Conservation (phyloP, 2,329 filamentous ascomycete species). For the Exophiala sideris region DNA sequence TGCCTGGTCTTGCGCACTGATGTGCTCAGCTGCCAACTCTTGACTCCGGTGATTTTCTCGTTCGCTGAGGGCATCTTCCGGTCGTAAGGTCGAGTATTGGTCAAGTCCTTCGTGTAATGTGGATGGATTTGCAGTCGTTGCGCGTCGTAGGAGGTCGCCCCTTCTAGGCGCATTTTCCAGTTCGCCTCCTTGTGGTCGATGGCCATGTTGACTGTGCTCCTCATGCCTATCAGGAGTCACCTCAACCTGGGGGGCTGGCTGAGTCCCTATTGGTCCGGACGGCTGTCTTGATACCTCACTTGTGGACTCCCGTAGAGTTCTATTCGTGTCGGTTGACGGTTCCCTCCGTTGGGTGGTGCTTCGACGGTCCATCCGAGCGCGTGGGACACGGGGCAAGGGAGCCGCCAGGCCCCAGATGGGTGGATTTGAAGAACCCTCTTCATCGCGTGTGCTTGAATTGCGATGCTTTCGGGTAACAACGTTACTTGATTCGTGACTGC, state of each 20-base stretch:
- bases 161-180: background rate
- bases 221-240: slow-evolving; percentile 7
- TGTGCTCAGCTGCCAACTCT: slow-evolving; percentile 6
- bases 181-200: background rate
- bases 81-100: background rate
- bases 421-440: background rate
- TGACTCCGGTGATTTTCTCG: background rate
- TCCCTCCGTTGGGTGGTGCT: background rate
- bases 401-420: slow-evolving; percentile 16
- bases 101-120: slow-evolving; percentile 5
- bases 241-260: slow-evolving; percentile 5
- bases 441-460: slow-evolving; percentile 4
- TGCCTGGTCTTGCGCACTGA: slow-evolving; percentile 15
- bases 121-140: slow-evolving; percentile 8
- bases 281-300: background rate
- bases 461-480: slow-evolving; percentile 9
- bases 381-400: slow-evolving; percentile 14
- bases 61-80: background rate
- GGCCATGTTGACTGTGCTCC: background rate
- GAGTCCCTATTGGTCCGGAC: background rate
- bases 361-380: slow-evolving; percentile 8
- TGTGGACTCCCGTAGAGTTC: background rate
- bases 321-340: background rate
- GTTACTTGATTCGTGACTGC: background rate
- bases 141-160: slow-evolving; percentile 9